These are phyloP conservation scores for Saccharomycopsis sp. DNA, from an alignment of 805 yeast species.

Conservation along the genomic window DNA sequence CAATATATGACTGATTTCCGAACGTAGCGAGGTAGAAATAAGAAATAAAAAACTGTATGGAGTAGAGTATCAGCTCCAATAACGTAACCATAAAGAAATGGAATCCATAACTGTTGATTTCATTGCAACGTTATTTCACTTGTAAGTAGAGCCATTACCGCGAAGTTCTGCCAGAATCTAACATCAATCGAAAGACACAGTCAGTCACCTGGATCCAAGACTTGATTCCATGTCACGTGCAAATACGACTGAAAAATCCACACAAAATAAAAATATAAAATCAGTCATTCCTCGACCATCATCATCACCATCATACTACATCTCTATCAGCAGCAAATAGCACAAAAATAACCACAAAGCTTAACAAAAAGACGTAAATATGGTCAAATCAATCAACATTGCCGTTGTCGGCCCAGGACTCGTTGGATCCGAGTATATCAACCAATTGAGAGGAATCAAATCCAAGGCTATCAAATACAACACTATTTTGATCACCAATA, in stretches of 20 bases:
- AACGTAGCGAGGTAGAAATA: too few species aligned
- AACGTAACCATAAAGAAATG: too few species aligned
- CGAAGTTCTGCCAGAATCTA: too few species aligned
- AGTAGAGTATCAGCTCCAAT: too few species aligned
- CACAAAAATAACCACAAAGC: neutral
- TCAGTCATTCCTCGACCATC: neutral
- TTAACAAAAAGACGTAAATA: neutral
- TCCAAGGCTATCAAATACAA: conserved; percentile 58
- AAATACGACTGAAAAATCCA: neutral
- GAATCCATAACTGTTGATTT: too few species aligned
- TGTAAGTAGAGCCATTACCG: too few species aligned
- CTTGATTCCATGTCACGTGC: neutral
- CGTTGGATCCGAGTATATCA: conserved; percentile 87
- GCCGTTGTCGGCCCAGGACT: conserved; percentile 88
- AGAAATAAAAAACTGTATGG: too few species aligned
- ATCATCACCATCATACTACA: too few species aligned
- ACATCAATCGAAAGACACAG: too few species aligned
- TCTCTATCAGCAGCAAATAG: neutral
- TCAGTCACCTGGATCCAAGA: too few species aligned
- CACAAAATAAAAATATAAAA: neutral
- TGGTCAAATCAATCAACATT: conserved; percentile 44
- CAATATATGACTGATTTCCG: too few species aligned
- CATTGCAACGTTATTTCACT: too few species aligned
- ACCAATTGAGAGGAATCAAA: conserved; percentile 63
- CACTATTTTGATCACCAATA: conserved; percentile 73